Evolutionary conservation across 2,329 filamentous ascomycete species (phyloP).

Genomic region (Colletotrichum liriopes): DNA sequence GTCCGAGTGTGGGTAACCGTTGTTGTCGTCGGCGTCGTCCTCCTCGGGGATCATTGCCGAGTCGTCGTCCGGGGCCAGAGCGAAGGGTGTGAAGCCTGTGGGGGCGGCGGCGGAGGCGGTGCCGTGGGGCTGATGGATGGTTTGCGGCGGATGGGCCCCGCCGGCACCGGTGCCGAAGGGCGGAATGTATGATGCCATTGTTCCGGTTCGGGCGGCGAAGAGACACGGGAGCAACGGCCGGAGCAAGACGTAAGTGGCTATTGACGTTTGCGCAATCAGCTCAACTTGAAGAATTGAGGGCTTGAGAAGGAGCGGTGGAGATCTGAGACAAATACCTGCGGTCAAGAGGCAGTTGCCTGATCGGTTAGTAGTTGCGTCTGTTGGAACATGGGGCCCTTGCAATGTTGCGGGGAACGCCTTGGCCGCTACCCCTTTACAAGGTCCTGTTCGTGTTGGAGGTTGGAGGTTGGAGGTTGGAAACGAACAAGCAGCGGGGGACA

Average conservation of each 20-base stretch:
- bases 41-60: background rate
- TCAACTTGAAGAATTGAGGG: too few relatives aligned
- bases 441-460: background rate
- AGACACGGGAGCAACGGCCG: background rate
- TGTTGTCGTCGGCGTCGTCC: constrained; percentile 11
- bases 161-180: background rate
- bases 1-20: constrained; percentile 7
- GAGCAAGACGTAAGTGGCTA: too few relatives aligned
- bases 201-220: background rate
- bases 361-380: background rate
- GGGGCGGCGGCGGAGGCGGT: background rate
- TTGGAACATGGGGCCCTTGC: constrained; percentile 9
- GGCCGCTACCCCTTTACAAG: background rate
- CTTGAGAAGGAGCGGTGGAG: background rate
- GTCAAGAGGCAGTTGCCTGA: background rate
- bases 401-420: background rate
- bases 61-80: background rate
- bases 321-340: background rate
- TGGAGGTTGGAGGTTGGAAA: background rate
- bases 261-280: background rate
- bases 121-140: background rate
- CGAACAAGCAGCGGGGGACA: background rate
- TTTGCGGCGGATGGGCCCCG: background rate
- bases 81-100: background rate
- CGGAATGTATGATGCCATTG: background rate